Evolutionary conservation across 2,329 filamentous ascomycete species (phyloP).

Genomic region (Phoma sp.): DNA sequence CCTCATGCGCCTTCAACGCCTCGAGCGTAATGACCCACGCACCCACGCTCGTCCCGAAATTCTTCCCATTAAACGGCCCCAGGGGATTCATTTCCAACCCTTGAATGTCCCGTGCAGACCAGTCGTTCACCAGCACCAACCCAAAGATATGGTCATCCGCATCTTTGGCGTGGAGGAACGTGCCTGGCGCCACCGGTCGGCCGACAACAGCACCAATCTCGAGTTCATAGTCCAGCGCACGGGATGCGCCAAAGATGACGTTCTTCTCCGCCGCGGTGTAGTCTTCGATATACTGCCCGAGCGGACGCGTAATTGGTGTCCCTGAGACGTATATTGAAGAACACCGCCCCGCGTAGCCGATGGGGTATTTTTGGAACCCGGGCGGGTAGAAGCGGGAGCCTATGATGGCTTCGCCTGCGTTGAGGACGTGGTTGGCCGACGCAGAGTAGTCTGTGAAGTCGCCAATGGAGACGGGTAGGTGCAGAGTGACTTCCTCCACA

Average conservation of each 20-base stretch:
- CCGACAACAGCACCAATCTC: conserved; percentile 58
- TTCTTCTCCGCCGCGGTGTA: conserved; percentile 53
- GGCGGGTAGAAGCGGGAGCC: conserved; percentile 33
- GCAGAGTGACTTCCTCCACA: conserved; percentile 55
- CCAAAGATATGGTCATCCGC: conserved; percentile 67
- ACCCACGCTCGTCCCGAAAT: conserved; percentile 65
- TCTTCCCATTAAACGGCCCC: conserved; percentile 68
- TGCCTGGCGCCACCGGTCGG: conserved; percentile 50
- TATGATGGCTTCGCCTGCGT: conserved; percentile 52
- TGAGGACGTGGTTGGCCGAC: conserved; percentile 61
- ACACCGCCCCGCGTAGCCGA: conserved; percentile 64
- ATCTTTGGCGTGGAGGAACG: conserved; percentile 50
- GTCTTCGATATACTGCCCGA: conserved; percentile 39
- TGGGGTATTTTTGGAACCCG: conserved; percentile 46
- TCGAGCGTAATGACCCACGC: conserved; percentile 70
- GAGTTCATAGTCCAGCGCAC: conserved; percentile 58
- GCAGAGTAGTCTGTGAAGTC: conserved; percentile 68
- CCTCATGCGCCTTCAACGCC: conserved; percentile 56
- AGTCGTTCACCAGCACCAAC: conserved; percentile 69
- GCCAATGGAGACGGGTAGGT: conserved; percentile 63
- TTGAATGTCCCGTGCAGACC: conserved; percentile 70
- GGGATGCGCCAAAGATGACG: conserved; percentile 56
- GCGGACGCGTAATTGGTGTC: conserved; percentile 44
- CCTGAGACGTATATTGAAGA: conserved; percentile 61
- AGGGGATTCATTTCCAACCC: conserved; percentile 67